Base-by-base conservation (phyloP, 768 basidiomycete species). In the Boletus edulis region DNA sequence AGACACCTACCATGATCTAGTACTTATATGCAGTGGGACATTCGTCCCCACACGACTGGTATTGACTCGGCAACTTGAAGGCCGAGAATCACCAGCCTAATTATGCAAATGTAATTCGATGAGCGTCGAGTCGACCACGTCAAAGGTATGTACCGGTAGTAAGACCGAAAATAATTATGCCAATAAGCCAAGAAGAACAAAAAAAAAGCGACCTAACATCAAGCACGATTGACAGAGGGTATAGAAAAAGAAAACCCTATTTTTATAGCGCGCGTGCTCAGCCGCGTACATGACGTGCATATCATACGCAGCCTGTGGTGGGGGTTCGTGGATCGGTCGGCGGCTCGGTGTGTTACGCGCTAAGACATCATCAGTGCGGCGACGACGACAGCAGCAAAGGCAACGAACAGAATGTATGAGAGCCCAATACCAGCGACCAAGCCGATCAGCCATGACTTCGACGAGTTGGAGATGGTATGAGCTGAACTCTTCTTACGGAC, bases 241-340 rank as follows among this genome's bases (percentile, higher is more conserved):
- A 37, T 12, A 12, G 24, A 27, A 41, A 46, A 39, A 20, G 29
- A 20, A 20, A 20, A 20, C 20, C 1, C 13, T 29, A 38, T 32
- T 14, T 45, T 13, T 66, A 42, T 60, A 41, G 18, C 20, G 64
- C 15, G 69, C n/a, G 46, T 69, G 69, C 46, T 39, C 52, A 6
- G 62, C 48, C 3, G n/a, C 55, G n/a, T 57, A 46, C 22, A 24
- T 29, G 20, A 71, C 62, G 24, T 63, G 61, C 39, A 71, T 63
- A 5, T 69, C 67, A 35, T 62, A 56, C 11, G 69, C 67, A 40
- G 59, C 65, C 42, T 69, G 65, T 2, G 68, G 68, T 3, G 68
- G 62, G 24, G 69, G 67, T 1, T 63, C 61, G 15, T 71, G 8
- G 41, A 71, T 59, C 7, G 53, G 61, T 6, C 31, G 62, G 54